Evolutionary conservation across 208 protist genomes (phyloP).

Genomic region (Leishmania guyanensis): DNA sequence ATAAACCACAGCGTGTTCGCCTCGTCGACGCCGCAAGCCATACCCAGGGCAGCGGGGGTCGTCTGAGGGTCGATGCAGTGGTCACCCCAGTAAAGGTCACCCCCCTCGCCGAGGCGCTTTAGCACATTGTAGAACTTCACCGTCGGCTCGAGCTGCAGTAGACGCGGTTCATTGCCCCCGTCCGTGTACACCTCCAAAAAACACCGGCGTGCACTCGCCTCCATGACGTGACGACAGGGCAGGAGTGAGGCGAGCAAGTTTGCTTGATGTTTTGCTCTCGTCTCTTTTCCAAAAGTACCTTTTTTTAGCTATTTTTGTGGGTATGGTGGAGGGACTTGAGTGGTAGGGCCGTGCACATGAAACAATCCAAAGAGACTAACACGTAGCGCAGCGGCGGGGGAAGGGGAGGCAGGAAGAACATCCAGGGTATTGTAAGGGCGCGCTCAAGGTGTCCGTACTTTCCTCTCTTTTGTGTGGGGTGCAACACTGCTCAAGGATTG

Average conservation of each 20-base stretch:
- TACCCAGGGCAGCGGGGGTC: constrained; percentile 34
- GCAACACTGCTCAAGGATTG: background rate
- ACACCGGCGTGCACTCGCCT: constrained; percentile 24
- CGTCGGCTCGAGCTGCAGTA: constrained; percentile 51
- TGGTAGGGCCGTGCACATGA: background rate
- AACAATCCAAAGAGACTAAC: background rate
- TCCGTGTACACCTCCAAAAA: constrained; percentile 41
- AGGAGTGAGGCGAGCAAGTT: background rate
- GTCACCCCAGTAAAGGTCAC: constrained; percentile 43
- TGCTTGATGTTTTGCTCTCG: background rate
- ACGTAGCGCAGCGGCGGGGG: too few species aligned
- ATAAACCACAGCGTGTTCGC: constrained; percentile 37
- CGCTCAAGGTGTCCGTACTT: background rate
- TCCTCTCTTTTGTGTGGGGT: background rate
- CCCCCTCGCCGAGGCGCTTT: constrained; percentile 21
- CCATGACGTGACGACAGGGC: constrained; percentile 9
- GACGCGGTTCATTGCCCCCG: constrained; percentile 27
- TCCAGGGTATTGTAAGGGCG: background rate
- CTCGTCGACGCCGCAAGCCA: constrained; percentile 45
- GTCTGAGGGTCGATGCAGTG: constrained; percentile 23
- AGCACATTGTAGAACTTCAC: constrained; percentile 58
- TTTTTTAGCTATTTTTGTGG: background rate
- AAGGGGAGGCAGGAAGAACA: background rate
- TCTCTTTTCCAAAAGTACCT: background rate
- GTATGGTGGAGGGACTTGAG: background rate